Conservation (phyloP, 192 early-diverging fungal genomes). For the Spizellomyces sp. region DNA sequence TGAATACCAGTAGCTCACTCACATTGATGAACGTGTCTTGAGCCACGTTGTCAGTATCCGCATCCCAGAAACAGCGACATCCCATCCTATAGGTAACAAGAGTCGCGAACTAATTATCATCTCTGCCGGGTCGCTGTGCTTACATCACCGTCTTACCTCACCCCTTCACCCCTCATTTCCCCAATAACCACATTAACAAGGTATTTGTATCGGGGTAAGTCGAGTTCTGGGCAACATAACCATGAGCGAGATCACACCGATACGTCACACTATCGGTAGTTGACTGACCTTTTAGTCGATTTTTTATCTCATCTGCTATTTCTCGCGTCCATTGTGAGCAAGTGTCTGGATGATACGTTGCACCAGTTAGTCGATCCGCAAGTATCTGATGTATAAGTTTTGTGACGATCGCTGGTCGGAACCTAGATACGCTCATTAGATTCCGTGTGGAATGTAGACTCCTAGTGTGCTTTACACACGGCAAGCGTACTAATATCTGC, state of each 20-base stretch:
- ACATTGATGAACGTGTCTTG: slow-evolving; percentile 64
- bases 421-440: slow-evolving; percentile 39
- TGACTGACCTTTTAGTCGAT: slow-evolving; percentile 54
- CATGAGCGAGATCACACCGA: slow-evolving; percentile 1
- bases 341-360: slow-evolving; percentile 49
- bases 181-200: slow-evolving; percentile 63
- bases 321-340: slow-evolving; percentile 58
- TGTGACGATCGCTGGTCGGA: slow-evolving; percentile 50
- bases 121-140: background rate
- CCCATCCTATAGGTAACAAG: slow-evolving; percentile 47
- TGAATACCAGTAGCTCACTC: slow-evolving; percentile 8
- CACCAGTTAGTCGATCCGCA: slow-evolving; percentile 44
- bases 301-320: slow-evolving; percentile 64
- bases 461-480: too few species aligned
- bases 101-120: background rate
- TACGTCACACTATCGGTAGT: background rate
- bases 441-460: background rate
- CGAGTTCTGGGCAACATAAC: too few species aligned
- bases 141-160: slow-evolving; percentile 38
- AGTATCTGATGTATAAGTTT: slow-evolving; percentile 53
- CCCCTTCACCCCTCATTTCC: slow-evolving; percentile 64
- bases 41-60: slow-evolving; percentile 64
- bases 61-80: slow-evolving; percentile 64
- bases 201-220: slow-evolving; percentile 59
- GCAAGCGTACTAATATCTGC: too few species aligned